Base-by-base conservation (phyloP, 805 yeast species). In the Sugiyamaella marilandica region DNA sequence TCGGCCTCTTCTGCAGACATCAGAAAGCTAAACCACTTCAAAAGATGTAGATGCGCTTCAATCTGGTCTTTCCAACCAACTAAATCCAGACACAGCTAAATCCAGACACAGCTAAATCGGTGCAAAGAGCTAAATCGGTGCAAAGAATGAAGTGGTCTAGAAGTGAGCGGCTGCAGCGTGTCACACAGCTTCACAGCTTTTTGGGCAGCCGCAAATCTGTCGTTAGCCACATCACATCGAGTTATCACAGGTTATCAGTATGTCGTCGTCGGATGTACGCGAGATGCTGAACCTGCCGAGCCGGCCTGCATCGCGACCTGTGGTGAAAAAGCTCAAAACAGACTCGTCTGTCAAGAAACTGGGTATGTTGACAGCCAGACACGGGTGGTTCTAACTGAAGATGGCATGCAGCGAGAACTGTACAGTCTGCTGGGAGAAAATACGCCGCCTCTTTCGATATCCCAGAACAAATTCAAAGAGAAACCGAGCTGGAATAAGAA, bases 361-460 rank as follows among this genome's bases (percentile, higher is more conserved):
- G 32, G 57, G 54, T 43, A 34, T 10, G 50, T 16, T n/a, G n/a
- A n/a, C 35, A 29, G 19, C n/a, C 29, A 33, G 2, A 14, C 36
- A 35, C 41, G 2, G 19, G 41, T 31, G 16, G 49, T 32, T 35
- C 50, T 47, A 35, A 45, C 37, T 10, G 13, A 57, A 43, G 82
- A 72, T 10, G 96, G 96, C 24, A 85, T 92, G 81, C 91, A 87
- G 57, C 78, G 98, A 60, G 99, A 94, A 66, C 73, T 94, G 50
- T 91, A 85, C 68, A 86, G 85, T 58, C 75, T 95, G 50, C 73
- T 94, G 39, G 99, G 99, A 4, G 91, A 94, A 37, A 89, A 89
- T 67, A 82, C 95, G 1, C 97, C 99, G 0, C 91, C 98, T 0
- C 80, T 78, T 7, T 78, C 77, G n/a, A 78, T 78, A n/a, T 74